Evolutionary conservation across 352 stramenopile species (phyloP), one percentile per base, ranked within the genome.

Genomic region (Phytophthora kernoviae): DNA sequence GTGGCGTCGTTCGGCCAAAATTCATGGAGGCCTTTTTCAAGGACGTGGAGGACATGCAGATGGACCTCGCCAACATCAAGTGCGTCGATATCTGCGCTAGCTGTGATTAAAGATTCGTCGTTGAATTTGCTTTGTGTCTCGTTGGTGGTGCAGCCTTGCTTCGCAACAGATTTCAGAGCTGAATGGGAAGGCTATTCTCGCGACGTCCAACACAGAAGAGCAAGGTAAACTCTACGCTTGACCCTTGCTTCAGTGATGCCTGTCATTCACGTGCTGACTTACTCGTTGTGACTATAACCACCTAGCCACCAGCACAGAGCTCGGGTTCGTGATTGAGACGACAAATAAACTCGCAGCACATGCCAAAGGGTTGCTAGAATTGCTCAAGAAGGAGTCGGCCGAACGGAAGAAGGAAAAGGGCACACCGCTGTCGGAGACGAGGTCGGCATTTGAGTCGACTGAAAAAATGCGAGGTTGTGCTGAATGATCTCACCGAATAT

Each of bases 21-120:
- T 92, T 93, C 62, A 99, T 98, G 95, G 85, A 96, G 64, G 73
- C 91, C 61, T 99, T 99, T 73, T 99, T 98, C 75, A 76, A 90
- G 43, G 92, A 98, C 58, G 93, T 98, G 10, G 94, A 99, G 54
- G 76, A 88, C 2, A 98, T 99, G 73, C 97, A 98, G 66, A 77
- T 73, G 32, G 88, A 98, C 51, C 95, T 99, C 55, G 77, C 87
- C 34, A 91, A 87, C 34, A 97, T 99, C 46, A 87, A 70, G 72
- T 86, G 81, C 24, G 44, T 47, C 15, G 6, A 17, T 2, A 17
- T 47, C 6, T 30, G n/a, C n/a, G n/a, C n/a, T n/a, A n/a, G n/a
- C n/a, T n/a, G n/a, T n/a, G n/a, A n/a, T 30, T 30, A 30, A 30
- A 7, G 24, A 30, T 30, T 30, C 24, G n/a, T n/a, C n/a, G 18